phyloP scores from a whole-genome alignment of 2,329 filamentous ascomycete genomes.

The Claviceps purpurea region DNA sequence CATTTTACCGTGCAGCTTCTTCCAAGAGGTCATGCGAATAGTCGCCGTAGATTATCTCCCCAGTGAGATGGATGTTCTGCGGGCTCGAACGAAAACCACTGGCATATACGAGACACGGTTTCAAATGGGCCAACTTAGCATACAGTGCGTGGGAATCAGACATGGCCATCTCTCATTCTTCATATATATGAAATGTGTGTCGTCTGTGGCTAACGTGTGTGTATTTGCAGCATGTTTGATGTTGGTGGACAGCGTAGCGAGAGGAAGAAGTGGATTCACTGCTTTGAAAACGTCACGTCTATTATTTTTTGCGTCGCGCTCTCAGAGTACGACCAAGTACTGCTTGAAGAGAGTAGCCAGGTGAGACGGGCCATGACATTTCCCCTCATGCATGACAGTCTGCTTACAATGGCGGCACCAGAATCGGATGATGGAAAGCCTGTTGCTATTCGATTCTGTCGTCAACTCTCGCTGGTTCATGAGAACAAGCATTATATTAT shows the following conservation, averaged over 20 bases:
- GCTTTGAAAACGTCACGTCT: conserved; percentile 97
- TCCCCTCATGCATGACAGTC: neutral
- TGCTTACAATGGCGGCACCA: conserved; percentile 21
- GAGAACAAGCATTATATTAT: conserved; percentile 95
- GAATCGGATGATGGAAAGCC: conserved; percentile 99
- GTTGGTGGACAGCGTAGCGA: conserved; percentile 95
- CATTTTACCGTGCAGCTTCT: conserved; percentile 54
- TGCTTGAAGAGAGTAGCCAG: conserved; percentile 94
- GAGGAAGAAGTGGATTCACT: conserved; percentile 99
- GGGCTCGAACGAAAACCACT: conserved; percentile 93
- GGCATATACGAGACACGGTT: conserved; percentile 99
- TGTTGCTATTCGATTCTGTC: conserved; percentile 93
- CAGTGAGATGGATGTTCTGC: conserved; percentile 85
- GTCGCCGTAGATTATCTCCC: conserved; percentile 75
- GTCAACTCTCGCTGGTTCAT: conserved; percentile 99
- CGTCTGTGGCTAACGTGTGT: conserved; percentile 10
- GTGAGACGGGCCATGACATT: conserved; percentile 33
- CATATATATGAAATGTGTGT: neutral
- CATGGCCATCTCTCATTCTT: neutral
- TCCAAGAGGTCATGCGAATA: conserved; percentile 83
- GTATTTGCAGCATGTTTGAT: conserved; percentile 84
- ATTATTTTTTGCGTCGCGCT: conserved; percentile 98
- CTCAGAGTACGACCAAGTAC: conserved; percentile 95
- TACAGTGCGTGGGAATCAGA: conserved; percentile 57
- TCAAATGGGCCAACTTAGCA: conserved; percentile 95